Percentiles rank a stretch among this genome's conserved stretches.
Evolutionary conservation across 352 stramenopile genomes (phyloP).

Genomic region (Phytophthora palmivora): DNA sequence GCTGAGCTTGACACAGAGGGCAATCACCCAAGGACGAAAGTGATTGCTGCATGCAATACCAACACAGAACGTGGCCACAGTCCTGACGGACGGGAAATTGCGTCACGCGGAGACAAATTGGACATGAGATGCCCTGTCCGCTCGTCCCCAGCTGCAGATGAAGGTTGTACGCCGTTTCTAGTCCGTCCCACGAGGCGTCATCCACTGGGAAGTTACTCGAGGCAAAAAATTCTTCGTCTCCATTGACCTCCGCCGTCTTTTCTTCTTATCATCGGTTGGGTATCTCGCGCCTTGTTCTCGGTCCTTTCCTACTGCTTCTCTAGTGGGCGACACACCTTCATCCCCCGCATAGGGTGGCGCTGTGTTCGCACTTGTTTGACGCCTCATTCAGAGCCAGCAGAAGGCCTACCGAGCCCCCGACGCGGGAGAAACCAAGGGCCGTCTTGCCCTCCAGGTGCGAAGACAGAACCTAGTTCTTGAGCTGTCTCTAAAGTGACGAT

Average conservation of each 20-base stretch:
- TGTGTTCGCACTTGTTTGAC: background rate
- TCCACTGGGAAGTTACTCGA: slow-evolving; percentile 19
- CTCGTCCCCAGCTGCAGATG: slow-evolving; percentile 38
- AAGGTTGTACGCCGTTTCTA: slow-evolving; percentile 34
- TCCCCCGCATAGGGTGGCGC: slow-evolving; percentile 7
- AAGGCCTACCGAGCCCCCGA: slow-evolving; percentile 18
- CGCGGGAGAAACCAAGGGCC: slow-evolving; percentile 25
- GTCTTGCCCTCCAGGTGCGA: slow-evolving; percentile 10
- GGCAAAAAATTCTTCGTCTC: slow-evolving; percentile 23
- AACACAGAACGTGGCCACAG: slow-evolving; percentile 63
- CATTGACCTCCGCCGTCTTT: slow-evolving; percentile 30
- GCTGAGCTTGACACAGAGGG: slow-evolving; percentile 57
- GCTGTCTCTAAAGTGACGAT: slow-evolving; percentile 13
- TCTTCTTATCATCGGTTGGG: slow-evolving; percentile 29
- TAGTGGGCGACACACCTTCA: background rate
- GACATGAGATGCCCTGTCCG: slow-evolving; percentile 37
- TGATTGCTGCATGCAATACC: slow-evolving; percentile 59
- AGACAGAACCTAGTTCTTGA: slow-evolving; percentile 3
- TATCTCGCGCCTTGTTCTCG: slow-evolving; percentile 10
- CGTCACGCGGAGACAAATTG: slow-evolving; percentile 53
- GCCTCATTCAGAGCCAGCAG: slow-evolving; percentile 25
- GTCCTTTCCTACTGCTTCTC: background rate
- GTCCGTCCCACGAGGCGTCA: slow-evolving; percentile 30
- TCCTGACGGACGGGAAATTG: slow-evolving; percentile 53
- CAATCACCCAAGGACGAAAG: slow-evolving; percentile 47